These are phyloP conservation scores for Rauvolfia tetraphylla DNA, from an alignment of 257 asterid species.

Conservation along the genomic window DNA sequence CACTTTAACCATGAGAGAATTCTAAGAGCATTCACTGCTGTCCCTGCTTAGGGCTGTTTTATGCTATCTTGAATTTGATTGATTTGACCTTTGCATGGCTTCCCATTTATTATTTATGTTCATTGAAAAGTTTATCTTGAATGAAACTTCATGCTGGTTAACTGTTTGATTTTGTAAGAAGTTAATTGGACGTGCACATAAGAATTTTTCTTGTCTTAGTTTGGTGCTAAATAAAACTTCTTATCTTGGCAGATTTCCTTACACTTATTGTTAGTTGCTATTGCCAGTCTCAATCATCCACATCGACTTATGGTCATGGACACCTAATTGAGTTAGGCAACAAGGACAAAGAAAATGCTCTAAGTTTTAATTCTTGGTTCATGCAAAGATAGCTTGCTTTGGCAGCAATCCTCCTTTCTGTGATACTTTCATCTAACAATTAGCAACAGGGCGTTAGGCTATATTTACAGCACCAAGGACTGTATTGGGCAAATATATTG, in stretches of 20 bases:
- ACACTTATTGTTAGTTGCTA: slow-evolving; percentile 2
- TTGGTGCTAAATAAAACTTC: neutral
- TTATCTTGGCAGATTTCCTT: neutral
- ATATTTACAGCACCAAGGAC: neutral
- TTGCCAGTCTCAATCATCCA: neutral
- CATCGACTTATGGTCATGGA: neutral
- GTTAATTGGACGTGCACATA: neutral
- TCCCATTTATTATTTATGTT: too few species aligned
- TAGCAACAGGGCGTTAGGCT: neutral
- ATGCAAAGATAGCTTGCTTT: neutral
- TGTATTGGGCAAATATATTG: neutral
- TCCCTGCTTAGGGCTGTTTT: too few species aligned
- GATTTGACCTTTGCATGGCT: too few species aligned
- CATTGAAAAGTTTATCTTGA: too few species aligned
- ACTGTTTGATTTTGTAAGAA: too few species aligned
- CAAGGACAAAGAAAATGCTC: neutral
- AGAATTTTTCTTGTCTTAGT: neutral
- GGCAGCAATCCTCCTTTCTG: neutral
- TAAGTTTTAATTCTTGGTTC: neutral
- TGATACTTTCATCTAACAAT: neutral
- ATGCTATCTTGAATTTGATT: too few species aligned
- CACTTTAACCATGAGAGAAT: too few species aligned
- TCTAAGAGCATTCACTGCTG: too few species aligned
- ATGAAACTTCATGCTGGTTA: too few species aligned
- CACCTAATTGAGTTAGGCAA: neutral